Base-by-base conservation (phyloP, 139 green algal species). In the Bryopsis sp. region DNA sequence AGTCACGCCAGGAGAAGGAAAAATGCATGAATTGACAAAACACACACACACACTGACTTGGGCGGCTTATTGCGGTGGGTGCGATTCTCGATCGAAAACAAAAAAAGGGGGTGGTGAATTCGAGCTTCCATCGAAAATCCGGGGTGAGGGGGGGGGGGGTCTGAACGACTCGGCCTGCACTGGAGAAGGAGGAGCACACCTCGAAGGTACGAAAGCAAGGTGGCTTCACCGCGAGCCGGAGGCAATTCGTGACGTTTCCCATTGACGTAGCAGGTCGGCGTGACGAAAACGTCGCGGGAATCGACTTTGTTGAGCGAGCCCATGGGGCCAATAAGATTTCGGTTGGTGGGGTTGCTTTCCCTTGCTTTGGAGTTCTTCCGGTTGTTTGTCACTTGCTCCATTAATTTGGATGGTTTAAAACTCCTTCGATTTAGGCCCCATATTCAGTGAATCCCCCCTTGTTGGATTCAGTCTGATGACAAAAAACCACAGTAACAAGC, bases 201-300 rank as follows among this genome's bases (percentile, higher is more conserved):
- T 63, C 91, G 67, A 64, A 97, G 67, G 66, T 80, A 97, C 32
- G 89, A 68, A 29, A 97, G 81, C 32, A 97, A 75, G 0, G 91
- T 97, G 0, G 43, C 54, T 48, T 97, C 88, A 0, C 78, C 91
- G 1, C 76, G 46, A 2, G 80, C 91, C 2, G 34, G 1, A 0
- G 91, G 91, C 22, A 97, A 72, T 5, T 77, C 70, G 33, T 82
- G 73, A 19, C 84, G 79, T 63, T 84, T 88, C 5, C 91, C 91
- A 62, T 97, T 97, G 0, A 97, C 74, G 47, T 89, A 97, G 31
- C 50, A 64, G 0, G 96, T 66, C 2, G 81, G 73, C 36, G n/a
- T n/a, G n/a, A n/a, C n/a, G n/a, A n/a, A n/a, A n/a, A n/a, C n/a
- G n/a, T n/a, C n/a, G n/a, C n/a, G n/a, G n/a, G n/a, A n/a, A n/a